Evolutionary conservation across 768 basidiomycete genomes (phyloP).

Genomic region (Mycena vulgaris): DNA sequence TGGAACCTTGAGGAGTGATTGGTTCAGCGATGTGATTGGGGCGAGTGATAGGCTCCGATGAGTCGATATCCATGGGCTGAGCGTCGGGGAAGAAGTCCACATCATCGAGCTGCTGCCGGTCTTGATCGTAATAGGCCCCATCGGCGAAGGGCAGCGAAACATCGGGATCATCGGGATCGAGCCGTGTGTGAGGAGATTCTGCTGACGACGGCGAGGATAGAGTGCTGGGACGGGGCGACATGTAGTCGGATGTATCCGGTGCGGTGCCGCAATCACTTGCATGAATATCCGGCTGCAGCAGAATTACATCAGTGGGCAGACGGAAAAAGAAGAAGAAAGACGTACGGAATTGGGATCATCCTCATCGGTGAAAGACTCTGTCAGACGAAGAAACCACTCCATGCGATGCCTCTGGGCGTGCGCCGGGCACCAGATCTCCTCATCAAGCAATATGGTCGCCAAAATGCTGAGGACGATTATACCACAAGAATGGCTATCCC

Average conservation of each 20-base stretch:
- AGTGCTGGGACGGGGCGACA: background rate
- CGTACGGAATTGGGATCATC: background rate
- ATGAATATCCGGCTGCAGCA: background rate
- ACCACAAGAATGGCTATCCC: conserved; percentile 6
- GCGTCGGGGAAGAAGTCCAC: conserved; percentile 11
- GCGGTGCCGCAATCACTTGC: background rate
- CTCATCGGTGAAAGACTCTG: background rate
- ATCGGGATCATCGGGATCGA: background rate
- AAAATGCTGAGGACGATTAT: conserved; percentile 11
- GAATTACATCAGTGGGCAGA: too few species aligned
- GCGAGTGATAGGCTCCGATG: background rate
- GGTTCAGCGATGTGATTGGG: background rate
- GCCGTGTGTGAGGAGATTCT: background rate
- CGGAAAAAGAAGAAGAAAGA: background rate
- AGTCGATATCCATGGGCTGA: background rate
- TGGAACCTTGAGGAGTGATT: background rate
- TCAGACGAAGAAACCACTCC: conserved; percentile 1
- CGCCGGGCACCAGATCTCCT: too few species aligned
- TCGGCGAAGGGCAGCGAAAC: background rate
- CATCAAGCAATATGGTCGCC: too few species aligned
- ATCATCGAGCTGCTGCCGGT: background rate
- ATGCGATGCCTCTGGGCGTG: too few species aligned
- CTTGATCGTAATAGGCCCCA: background rate
- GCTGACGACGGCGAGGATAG: background rate
- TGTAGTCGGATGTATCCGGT: background rate